Conservation (phyloP, 2,329 filamentous ascomycete genomes). For the Verruconis gallopava region DNA sequence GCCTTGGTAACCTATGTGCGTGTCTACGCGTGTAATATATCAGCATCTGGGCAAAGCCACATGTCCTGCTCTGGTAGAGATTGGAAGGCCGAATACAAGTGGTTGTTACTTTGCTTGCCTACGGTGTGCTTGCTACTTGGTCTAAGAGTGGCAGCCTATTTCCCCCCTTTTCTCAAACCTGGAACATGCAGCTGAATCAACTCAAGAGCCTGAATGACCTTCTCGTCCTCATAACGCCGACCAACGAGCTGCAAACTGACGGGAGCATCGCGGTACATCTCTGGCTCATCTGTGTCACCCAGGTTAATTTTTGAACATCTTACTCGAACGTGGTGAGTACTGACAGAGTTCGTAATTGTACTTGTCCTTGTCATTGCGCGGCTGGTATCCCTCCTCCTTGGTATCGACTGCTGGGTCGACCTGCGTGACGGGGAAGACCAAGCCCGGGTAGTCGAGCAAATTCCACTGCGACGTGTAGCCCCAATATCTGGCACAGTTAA, state of each 20-base stretch:
- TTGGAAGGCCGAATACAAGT: too few species aligned
- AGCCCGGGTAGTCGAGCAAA: constrained; percentile 51
- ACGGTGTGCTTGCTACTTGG: too few species aligned
- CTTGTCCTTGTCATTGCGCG: constrained; percentile 34
- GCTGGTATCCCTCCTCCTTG: constrained; percentile 23
- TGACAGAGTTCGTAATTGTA: constrained; percentile 35
- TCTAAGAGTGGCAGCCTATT: too few species aligned
- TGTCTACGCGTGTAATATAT: too few species aligned
- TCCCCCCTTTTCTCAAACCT: not conserved
- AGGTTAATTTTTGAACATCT: not conserved
- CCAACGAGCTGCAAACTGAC: constrained; percentile 42
- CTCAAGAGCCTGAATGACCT: constrained; percentile 30
- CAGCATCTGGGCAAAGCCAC: too few species aligned
- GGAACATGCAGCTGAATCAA: constrained; percentile 18
- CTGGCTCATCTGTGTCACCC: constrained; percentile 25
- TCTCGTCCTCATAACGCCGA: constrained; percentile 41
- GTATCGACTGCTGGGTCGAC: constrained; percentile 31
- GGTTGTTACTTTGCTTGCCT: too few species aligned
- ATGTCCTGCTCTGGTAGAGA: too few species aligned
- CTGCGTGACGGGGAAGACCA: constrained; percentile 43
- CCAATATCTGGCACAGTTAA: constrained; percentile 45
- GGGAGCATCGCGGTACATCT: constrained; percentile 36
- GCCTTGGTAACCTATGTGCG: too few species aligned
- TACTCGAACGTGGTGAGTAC: constrained; percentile 1
- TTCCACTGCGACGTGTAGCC: constrained; percentile 57